These are phyloP conservation scores for Echeveria elegans DNA, from an alignment of 164 flowering plant species.

Conservation along the genomic window DNA sequence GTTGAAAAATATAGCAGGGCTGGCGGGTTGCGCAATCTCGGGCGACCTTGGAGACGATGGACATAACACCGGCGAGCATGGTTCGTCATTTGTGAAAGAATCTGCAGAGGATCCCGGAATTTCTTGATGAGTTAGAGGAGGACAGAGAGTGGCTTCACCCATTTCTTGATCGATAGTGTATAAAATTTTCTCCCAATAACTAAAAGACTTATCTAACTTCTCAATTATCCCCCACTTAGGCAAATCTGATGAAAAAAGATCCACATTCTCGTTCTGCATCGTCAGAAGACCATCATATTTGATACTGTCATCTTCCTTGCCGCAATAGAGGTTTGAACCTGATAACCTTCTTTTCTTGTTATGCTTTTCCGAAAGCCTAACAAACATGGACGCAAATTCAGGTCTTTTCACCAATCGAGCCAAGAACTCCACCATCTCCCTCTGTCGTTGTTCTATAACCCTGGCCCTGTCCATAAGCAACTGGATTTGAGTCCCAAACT, in stretches of 20 bases:
- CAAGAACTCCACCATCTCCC: constrained; percentile 30
- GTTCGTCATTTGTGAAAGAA: constrained; percentile 19
- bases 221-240: constrained; percentile 29
- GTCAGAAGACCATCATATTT: constrained; percentile 17
- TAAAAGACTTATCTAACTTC: constrained; percentile 44
- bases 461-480: constrained; percentile 32
- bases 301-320: constrained; percentile 19
- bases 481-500: constrained; percentile 27
- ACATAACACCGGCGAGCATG: constrained; percentile 19
- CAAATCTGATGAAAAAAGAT: constrained; percentile 15
- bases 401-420: constrained; percentile 38
- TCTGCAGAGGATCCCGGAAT: constrained; percentile 28
- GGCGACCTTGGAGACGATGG: constrained; percentile 33
- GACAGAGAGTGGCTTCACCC: constrained; percentile 23
- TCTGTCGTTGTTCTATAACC: constrained; percentile 38
- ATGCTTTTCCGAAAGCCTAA: constrained; percentile 27
- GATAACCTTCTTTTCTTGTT: constrained; percentile 51
- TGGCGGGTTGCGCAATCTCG: constrained; percentile 30
- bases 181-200: constrained; percentile 42
- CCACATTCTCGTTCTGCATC: constrained; percentile 20
- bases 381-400: constrained; percentile 22
- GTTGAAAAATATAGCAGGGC: constrained; percentile 25
- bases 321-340: constrained; percentile 18
- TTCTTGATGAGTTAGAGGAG: constrained; percentile 22
- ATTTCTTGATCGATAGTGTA: constrained; percentile 25